Base-by-base conservation (phyloP, 164 flowering plant genomes). In the Stephania yunnanensis region DNA sequence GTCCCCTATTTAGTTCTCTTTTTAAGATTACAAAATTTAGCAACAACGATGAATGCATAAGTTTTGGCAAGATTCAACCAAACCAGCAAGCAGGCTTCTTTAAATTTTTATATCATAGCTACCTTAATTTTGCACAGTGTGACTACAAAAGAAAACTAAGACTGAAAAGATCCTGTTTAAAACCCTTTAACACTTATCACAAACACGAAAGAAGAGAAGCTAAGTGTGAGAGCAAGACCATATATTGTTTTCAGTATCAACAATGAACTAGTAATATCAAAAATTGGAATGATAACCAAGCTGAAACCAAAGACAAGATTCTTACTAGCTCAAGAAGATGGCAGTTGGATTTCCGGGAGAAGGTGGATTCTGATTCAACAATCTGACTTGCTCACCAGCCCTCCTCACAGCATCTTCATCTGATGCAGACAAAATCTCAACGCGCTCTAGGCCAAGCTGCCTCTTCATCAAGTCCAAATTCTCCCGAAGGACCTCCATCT, bases 301-400 rank as follows among this genome's bases (percentile, higher is more conserved):
- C 63, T 55, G 63, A 55, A 55, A 19, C 31, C 30, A 3, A 64
- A 20, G 31, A 6, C 36, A 55, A 64, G 68, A 55, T 50, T 73
- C 80, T 44, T 74, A 78, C 73, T 42, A 71, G 73, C 55, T 75
- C 73, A 89, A 78, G 79, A 94, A 91, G 58, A 94, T 85, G 46
- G 95, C 88, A 72, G 92, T 90, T 10, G 98, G 97, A 72, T 79
- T 83, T 64, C 97, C 98, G 1, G 97, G 95, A 2, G 97, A 90
- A 10, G 97, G 97, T 72, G 95, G 97, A 78, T 84, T 90, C 75
- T 88, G 87, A 4, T 80, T 76, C 42, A 91, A 73, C 78, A 93
- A 81, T 0, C 82, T 73, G 4, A 73, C 83, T 30, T 85, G 76
- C 19, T 83, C 53, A 17, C 94, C 92, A 72, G 93, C 94, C 79